A percentile compares a stretch with the other conserved stretches of the same genome.
Evolutionary conservation across 2,329 filamentous ascomycete species (phyloP).

Genomic region (Thyridium curvatum): DNA sequence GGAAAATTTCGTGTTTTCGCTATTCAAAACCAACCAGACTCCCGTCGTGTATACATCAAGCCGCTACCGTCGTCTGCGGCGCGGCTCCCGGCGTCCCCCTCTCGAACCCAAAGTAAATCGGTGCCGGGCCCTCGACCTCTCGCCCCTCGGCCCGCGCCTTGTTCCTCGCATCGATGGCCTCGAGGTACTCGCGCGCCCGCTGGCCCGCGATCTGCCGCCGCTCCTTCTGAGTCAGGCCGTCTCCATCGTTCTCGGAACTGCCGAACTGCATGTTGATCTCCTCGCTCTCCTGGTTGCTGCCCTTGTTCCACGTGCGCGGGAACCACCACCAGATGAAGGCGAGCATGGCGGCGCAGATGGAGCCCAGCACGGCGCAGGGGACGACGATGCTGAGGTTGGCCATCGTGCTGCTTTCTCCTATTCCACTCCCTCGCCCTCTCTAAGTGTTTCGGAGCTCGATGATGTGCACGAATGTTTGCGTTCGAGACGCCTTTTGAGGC

Average conservation of each 20-base stretch:
- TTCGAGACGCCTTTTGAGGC: too few species aligned
- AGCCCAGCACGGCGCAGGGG: conserved; percentile 1
- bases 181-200: background rate
- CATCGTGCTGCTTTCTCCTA: background rate
- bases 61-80: too few species aligned
- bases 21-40: too few species aligned
- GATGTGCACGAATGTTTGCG: too few species aligned
- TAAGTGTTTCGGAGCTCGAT: too few species aligned
- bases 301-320: conserved; percentile 2
- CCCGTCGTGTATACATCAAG: too few species aligned
- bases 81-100: too few species aligned
- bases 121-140: background rate
- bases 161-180: background rate
- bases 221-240: background rate
- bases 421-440: too few species aligned
- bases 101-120: background rate
- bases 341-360: conserved; percentile 1
- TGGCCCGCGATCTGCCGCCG: background rate
- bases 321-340: conserved; percentile 4
- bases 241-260: background rate
- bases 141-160: background rate
- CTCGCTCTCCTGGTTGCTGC: background rate
- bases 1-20: too few species aligned
- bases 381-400: conserved; percentile 1
- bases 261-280: background rate